Percentiles rank a stretch among this genome's conserved stretches.
These are phyloP conservation scores for Xylariaceae sp. DNA, from an alignment of 2,329 filamentous ascomycete species.

Conservation along the genomic window DNA sequence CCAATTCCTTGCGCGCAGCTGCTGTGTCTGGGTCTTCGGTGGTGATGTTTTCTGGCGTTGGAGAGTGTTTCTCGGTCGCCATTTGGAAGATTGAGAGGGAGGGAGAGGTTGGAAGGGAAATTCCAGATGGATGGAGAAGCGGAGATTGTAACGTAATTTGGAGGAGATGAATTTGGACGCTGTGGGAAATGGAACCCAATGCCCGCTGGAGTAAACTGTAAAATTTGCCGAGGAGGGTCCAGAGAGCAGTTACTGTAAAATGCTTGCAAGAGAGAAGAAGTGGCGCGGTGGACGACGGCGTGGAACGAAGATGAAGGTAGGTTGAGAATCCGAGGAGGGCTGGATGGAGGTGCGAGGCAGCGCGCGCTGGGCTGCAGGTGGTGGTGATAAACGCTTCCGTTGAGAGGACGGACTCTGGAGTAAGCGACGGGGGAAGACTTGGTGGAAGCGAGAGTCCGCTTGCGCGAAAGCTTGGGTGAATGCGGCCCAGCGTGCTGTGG, in stretches of 20 bases:
- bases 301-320: not conserved
- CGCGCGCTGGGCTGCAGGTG: too few relatives aligned
- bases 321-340: not conserved
- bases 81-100: slow-evolving; percentile 19
- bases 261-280: slow-evolving; percentile 1
- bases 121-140: slow-evolving; percentile 1
- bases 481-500: too few relatives aligned
- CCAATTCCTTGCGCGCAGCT: slow-evolving; percentile 59
- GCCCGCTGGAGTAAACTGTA: too few relatives aligned
- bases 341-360: too few relatives aligned
- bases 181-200: too few relatives aligned
- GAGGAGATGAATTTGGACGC: not conserved
- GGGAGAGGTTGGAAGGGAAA: not conserved
- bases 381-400: too few relatives aligned
- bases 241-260: not conserved
- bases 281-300: not conserved
- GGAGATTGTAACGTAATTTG: not conserved
- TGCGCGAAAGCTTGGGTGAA: too few relatives aligned
- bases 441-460: too few relatives aligned
- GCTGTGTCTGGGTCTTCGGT: slow-evolving; percentile 59
- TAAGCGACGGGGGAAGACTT: too few relatives aligned
- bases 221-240: too few relatives aligned
- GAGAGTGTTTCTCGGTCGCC: slow-evolving; percentile 23
- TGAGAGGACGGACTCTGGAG: too few relatives aligned
- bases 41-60: slow-evolving; percentile 18